Base-by-base conservation (phyloP, 345 rosid genomes). In the Mercurialis annua region DNA sequence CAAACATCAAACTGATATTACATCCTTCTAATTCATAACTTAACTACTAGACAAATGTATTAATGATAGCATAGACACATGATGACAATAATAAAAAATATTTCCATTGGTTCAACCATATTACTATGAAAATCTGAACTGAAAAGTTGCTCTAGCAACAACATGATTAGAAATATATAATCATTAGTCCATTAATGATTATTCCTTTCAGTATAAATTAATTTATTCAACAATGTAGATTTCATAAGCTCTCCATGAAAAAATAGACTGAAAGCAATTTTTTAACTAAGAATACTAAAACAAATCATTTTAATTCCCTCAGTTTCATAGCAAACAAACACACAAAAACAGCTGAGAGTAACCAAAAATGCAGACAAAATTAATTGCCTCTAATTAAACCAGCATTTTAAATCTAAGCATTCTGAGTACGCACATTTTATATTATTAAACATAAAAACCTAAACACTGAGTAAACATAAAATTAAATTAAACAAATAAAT, bases 381-480 rank as follows among this genome's bases (percentile, higher is more conserved):
- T 27, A 48, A 62, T 0, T 10, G 30, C 29, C 59, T 34, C 9
- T 40, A 47, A 47, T 49, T 42, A 59, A n/a, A 48, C 4, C 63
- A 59, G 56, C 27, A 54, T 53, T 44, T 18, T 67, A 51, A 67
- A 80, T 68, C 74, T 65, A 44, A 33, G 55, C 70, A 49, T 55
- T 42, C 30, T 31, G 27, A n/a, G 11, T 36, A 61, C 34, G 20
- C 62, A 18, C 43, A 23, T 50, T 52, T 31, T 54, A 71, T n/a
- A 23, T 18, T 6, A 33, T 46, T 46, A 20, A 10, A 58, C 49
- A 54, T 18, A 47, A 29, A 54, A 49, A 9, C 11, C 16, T n/a
- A 18, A 74, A 58, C 36, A 36, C 11, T 27, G 17, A n/a, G 10
- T 20, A 36, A 44, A 62, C 4, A 48, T 12, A 48, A 11, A 64